These are phyloP conservation scores for Candida ulmi DNA, from an alignment of 805 yeast species.

Conservation along the genomic window DNA sequence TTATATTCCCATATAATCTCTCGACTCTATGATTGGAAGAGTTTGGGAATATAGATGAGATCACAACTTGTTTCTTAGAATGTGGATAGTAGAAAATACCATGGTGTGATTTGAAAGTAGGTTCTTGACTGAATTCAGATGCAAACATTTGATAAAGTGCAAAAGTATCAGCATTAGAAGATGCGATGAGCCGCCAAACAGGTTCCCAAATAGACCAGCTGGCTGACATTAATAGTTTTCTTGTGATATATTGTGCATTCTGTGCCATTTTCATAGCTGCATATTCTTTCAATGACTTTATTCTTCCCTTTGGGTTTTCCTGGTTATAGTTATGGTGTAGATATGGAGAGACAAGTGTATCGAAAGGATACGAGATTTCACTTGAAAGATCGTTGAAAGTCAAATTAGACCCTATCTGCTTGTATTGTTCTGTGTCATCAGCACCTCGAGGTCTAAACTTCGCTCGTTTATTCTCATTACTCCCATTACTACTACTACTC, in stretches of 20 bases:
- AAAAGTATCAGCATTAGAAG: slow-evolving; percentile 20
- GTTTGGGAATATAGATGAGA: slow-evolving; percentile 18
- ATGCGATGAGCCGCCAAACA: slow-evolving; percentile 28
- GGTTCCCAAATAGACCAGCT: slow-evolving; percentile 24
- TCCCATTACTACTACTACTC: no score
- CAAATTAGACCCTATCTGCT: slow-evolving; percentile 17
- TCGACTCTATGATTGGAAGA: slow-evolving; percentile 28
- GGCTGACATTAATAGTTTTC: slow-evolving; percentile 16
- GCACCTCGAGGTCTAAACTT: no score
- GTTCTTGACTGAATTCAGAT: slow-evolving; percentile 4
- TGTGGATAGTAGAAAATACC: slow-evolving; percentile 7
- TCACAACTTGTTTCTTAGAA: slow-evolving; percentile 7
- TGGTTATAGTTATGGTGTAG: no score
- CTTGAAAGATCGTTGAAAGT: slow-evolving; percentile 10
- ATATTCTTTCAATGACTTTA: slow-evolving; percentile 18
- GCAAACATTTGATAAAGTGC: slow-evolving; percentile 9
- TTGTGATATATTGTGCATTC: slow-evolving; percentile 15
- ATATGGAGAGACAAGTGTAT: no score
- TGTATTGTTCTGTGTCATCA: slow-evolving; percentile 9
- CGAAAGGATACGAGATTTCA: no score
- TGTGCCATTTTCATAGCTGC: slow-evolving; percentile 24
- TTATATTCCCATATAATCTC: slow-evolving; percentile 24
- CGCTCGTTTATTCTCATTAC: no score
- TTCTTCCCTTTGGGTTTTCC: neutral
- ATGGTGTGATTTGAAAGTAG: slow-evolving; percentile 14